Evolutionary conservation across 2,329 filamentous ascomycete species (phyloP).

Genomic region (Epichloe aotearoae): DNA sequence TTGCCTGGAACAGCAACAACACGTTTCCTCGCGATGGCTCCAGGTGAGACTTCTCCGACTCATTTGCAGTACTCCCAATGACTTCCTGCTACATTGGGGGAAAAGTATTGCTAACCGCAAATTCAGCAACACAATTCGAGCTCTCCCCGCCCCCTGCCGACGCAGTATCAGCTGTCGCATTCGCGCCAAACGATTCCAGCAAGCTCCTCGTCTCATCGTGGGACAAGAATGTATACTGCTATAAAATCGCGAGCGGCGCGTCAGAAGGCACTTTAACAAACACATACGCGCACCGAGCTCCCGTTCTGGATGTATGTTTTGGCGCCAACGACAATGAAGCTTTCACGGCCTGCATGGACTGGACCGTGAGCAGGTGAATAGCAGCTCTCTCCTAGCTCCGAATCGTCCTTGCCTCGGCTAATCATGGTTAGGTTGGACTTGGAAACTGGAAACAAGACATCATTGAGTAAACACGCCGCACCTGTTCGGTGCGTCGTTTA

Average conservation of each 20-base stretch:
- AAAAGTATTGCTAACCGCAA: neutral
- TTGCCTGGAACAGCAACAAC: neutral
- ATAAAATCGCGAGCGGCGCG: constrained; percentile 53
- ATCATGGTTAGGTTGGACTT: constrained; percentile 46
- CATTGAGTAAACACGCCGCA: constrained; percentile 64
- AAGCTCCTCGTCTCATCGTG: constrained; percentile 85
- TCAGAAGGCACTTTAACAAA: constrained; percentile 47
- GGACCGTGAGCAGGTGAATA: constrained; percentile 60
- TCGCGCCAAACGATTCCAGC: constrained; percentile 62
- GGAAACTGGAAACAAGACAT: constrained; percentile 54
- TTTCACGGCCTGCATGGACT: constrained; percentile 78
- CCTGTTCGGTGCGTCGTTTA: constrained; percentile 78
- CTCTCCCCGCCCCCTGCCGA: constrained; percentile 72
- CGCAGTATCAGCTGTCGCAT: constrained; percentile 74
- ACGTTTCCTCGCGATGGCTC: constrained; percentile 22
- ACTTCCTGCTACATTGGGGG: neutral
- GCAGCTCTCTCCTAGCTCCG: neutral
- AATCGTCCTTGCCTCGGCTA: neutral
- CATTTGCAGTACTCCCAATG: neutral
- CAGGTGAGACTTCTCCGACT: constrained; percentile 19
- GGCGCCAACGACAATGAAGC: constrained; percentile 71
- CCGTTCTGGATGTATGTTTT: constrained; percentile 85
- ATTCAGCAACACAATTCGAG: constrained; percentile 62
- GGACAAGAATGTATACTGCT: constrained; percentile 85
- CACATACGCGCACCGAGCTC: constrained; percentile 68